These are phyloP conservation scores for Colletotrichum tamarilloi DNA, from an alignment of 2,329 filamentous ascomycete genomes.

Conservation along the genomic window DNA sequence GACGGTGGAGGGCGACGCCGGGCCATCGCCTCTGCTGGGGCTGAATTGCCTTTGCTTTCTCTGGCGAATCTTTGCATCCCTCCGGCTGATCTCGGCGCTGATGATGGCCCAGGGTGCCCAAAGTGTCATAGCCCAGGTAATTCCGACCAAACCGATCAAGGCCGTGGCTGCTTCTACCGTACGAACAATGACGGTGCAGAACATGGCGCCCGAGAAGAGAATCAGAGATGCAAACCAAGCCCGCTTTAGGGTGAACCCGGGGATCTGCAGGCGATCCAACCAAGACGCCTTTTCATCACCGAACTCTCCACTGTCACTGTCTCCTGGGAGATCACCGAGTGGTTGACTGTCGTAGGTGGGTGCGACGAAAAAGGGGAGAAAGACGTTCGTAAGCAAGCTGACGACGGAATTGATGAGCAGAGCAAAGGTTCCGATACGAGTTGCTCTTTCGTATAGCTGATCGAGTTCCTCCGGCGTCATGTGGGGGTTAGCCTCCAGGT, in stretches of 20 bases:
- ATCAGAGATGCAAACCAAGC: constrained; percentile 88
- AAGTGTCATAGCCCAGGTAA: constrained; percentile 91
- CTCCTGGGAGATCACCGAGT: constrained; percentile 43
- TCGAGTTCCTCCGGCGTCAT: constrained; percentile 83
- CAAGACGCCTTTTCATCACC: constrained; percentile 51
- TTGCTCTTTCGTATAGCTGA: constrained; percentile 83
- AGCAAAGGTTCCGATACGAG: constrained; percentile 88
- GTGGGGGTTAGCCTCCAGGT: constrained; percentile 79
- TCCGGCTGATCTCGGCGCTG: constrained; percentile 87
- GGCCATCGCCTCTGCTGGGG: constrained; percentile 26
- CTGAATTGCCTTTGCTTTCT: constrained; percentile 42
- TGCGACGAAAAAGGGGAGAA: constrained; percentile 87
- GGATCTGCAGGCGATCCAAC: constrained; percentile 77
- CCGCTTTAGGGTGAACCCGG: constrained; percentile 85
- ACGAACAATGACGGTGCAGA: constrained; percentile 82
- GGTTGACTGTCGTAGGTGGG: constrained; percentile 75
- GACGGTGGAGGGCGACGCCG: constrained; percentile 22
- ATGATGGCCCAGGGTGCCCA: constrained; percentile 98
- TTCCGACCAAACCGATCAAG: constrained; percentile 83
- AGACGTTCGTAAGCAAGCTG: constrained; percentile 82
- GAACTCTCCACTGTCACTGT: constrained; percentile 45
- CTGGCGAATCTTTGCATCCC: constrained; percentile 70
- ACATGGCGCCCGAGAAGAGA: constrained; percentile 86
- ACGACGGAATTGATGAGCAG: constrained; percentile 89
- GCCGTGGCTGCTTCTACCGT: constrained; percentile 78